phyloP scores from a whole-genome alignment of 78 protist genomes.

The Polysphondylium violaceum region DNA sequence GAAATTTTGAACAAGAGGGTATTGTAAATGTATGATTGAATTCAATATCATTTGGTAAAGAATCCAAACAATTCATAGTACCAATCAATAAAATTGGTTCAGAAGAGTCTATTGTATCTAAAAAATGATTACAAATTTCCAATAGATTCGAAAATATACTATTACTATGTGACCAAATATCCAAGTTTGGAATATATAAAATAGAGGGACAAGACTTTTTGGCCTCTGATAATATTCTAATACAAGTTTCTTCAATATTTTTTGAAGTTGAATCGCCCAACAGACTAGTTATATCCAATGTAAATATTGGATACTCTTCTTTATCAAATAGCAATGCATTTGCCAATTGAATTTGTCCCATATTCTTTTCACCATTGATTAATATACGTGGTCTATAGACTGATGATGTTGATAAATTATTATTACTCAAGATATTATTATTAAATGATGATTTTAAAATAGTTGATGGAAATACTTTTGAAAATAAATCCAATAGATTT shows the following conservation, averaged over 20 bases:
- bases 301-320: constrained; percentile 59
- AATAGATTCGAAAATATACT: constrained; percentile 48
- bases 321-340: constrained; percentile 40
- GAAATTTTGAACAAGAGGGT: neutral
- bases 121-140: constrained; percentile 3
- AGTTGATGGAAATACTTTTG: constrained; percentile 12
- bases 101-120: constrained; percentile 27
- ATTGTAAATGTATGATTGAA: constrained; percentile 1
- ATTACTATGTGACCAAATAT: constrained; percentile 26
- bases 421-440: constrained; percentile 14
- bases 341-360: constrained; percentile 73
- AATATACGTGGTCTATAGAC: constrained; percentile 70
- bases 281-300: constrained; percentile 50
- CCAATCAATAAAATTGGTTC: constrained; percentile 52
- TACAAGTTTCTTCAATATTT: constrained; percentile 69
- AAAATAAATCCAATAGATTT: neutral
- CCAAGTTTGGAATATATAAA: constrained; percentile 62
- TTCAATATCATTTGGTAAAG: neutral
- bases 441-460: neutral
- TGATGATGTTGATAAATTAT: constrained; percentile 19
- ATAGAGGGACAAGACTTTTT: constrained; percentile 51
- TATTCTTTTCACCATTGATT: constrained; percentile 51
- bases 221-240: constrained; percentile 56
- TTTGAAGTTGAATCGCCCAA: constrained; percentile 52
- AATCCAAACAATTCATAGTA: constrained; percentile 20